These are phyloP conservation scores for Sanghuangporus weigelae DNA, from an alignment of 1,284 basidiomycete genomes.

Conservation along the genomic window DNA sequence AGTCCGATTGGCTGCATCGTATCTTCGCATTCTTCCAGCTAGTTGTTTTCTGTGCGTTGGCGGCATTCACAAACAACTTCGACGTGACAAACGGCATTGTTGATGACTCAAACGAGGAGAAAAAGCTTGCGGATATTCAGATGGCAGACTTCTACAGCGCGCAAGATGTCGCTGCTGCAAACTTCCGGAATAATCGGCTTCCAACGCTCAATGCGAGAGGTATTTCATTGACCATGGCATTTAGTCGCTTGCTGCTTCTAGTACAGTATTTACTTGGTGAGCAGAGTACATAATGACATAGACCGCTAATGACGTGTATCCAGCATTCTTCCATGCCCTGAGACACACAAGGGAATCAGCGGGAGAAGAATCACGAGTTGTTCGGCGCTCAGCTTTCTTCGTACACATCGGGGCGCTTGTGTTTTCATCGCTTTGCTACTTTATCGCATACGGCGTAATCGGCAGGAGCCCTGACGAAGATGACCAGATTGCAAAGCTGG, in stretches of 20 bases:
- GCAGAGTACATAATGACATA: neutral
- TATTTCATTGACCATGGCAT: conserved; percentile 16
- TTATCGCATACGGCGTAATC: conserved; percentile 12
- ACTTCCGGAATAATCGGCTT: conserved; percentile 7
- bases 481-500: conserved; percentile 11
- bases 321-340: neutral
- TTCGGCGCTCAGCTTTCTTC: neutral
- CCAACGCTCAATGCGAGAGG: conserved; percentile 15
- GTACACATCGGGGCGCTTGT: conserved; percentile 14
- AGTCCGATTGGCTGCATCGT: conserved; percentile 14
- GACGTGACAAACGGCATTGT: conserved; percentile 11
- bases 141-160: neutral
- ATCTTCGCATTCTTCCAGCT: conserved; percentile 17
- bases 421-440: conserved; percentile 13
- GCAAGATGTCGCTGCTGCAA: neutral
- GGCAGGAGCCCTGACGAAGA: neutral
- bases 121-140: neutral
- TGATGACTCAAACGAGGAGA: neutral
- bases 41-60: conserved; percentile 16
- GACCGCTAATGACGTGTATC: neutral
- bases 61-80: conserved; percentile 19
- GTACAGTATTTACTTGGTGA: conserved; percentile 16
- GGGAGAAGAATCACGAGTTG: neutral
- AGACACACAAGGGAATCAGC: neutral
- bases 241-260: conserved; percentile 17